Evolutionary conservation across 2,329 filamentous ascomycete species (phyloP), one percentile per base, ranked within the genome.

Genomic region (Seiridium cupressi): DNA sequence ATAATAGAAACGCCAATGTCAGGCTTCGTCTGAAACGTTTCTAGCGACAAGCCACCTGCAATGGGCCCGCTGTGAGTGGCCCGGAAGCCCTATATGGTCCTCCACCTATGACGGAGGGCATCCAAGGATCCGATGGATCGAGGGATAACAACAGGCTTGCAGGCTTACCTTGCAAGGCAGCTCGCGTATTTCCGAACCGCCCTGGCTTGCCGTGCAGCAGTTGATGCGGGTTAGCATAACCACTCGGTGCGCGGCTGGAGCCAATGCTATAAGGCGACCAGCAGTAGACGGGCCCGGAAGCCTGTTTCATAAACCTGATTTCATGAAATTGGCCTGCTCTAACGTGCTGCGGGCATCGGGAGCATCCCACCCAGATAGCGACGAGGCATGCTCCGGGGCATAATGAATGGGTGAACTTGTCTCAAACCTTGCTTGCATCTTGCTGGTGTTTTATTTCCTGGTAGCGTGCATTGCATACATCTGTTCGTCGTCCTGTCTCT

Each of bases 41-140:
- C 38, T 18, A 44, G 36, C 36, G 18, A 26, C 51, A 55, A 32
- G 51, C 40, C 51, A 44, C 36, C 35, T 55, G 38, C 40, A 47
- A 32, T 34, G 44, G 32, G 31, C 13, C 26, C 7, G 11, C 35
- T 31, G 42, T 57, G 54, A 47, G 44, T 57, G 54, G 54, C 26
- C 34, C 44, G 34, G 54, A n/a, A 31, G n/a, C 31, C 44, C n/a
- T 57, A 57, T 57, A 47, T 31, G 10, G 47, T 57, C 54, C 54
- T 38, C 40, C 54, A 47, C 54, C 54, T 47, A 57, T 46, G 54
- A 57, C 53, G 53, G 44, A 26, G 18, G 18, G 18, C 18, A 26
- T 26, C 18, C 18, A 26, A 26, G 18, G 18, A 26, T 26, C 18
- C 18, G 18, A 42, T 42, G 13, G 38, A 13, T 13, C 38, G 13